phyloP scores from a whole-genome alignment of 2,329 filamentous ascomycete species.

The Chaetoscypha palmicola region DNA sequence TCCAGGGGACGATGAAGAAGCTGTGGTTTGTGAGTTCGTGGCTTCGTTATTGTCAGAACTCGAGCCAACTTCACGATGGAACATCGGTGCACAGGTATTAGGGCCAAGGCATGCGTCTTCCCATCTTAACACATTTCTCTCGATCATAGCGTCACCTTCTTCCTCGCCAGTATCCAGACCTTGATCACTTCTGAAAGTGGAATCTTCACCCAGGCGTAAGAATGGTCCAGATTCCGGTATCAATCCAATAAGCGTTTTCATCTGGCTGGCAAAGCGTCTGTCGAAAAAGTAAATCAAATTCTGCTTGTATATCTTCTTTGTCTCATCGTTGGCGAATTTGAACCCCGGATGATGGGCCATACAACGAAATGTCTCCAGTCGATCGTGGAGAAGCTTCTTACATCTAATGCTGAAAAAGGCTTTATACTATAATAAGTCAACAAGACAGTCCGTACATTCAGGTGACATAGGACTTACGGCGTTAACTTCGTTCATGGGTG shows the following conservation, averaged over 20 bases:
- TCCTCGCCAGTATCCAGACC: neutral
- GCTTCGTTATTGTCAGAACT: no score
- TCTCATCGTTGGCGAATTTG: neutral
- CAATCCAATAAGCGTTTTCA: neutral
- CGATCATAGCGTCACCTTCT: neutral
- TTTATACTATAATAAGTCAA: neutral
- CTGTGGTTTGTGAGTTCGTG: no score
- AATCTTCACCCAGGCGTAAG: neutral
- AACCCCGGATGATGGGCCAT: slow-evolving; percentile 3
- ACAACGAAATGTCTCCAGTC: slow-evolving; percentile 7
- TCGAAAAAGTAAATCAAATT: slow-evolving; percentile 11
- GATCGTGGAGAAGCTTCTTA: neutral
- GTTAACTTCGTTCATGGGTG: neutral
- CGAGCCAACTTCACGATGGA: no score
- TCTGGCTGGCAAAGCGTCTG: slow-evolving; percentile 8
- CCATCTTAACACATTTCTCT: neutral
- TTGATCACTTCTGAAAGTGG: neutral
- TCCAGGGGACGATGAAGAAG: no score
- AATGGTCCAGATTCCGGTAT: neutral
- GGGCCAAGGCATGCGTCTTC: no score
- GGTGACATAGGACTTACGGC: neutral
- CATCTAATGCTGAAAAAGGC: neutral
- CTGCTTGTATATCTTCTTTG: slow-evolving; percentile 1
- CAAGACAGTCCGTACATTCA: no score
- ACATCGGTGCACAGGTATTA: no score